A percentile compares a stretch with the other conserved stretches of the same genome.
Evolutionary conservation across 2,329 filamentous ascomycete genomes (phyloP).

Genomic region (Allantophomopsis cytisporea): DNA sequence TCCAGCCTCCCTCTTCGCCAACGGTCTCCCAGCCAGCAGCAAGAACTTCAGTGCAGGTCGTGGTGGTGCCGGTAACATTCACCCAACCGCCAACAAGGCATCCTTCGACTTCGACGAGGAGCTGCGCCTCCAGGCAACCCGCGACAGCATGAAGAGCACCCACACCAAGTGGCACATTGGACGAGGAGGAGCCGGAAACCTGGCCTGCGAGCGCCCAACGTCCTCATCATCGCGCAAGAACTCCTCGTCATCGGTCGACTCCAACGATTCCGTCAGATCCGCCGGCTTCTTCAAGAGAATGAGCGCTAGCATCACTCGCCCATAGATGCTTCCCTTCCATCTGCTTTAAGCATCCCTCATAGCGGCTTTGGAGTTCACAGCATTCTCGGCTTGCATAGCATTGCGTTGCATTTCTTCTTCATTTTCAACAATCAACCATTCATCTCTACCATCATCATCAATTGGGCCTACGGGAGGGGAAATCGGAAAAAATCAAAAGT

Average conservation of each 20-base stretch:
- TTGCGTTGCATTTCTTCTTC: too few relatives aligned
- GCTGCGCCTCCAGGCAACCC: slow-evolving; percentile 13
- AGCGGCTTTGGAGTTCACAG: too few relatives aligned
- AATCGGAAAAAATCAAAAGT: too few relatives aligned
- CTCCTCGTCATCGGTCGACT: too few relatives aligned
- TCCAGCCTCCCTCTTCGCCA: slow-evolving; percentile 14
- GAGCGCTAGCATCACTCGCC: too few relatives aligned
- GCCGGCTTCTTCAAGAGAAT: background rate
- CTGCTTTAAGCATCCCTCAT: too few relatives aligned
- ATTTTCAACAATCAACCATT: too few relatives aligned
- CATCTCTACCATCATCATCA: too few relatives aligned
- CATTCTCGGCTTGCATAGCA: too few relatives aligned
- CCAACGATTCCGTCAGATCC: slow-evolving; percentile 9
- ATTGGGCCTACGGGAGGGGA: too few relatives aligned
- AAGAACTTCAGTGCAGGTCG: slow-evolving; percentile 15
- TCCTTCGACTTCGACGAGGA: slow-evolving; percentile 19
- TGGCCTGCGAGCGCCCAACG: slow-evolving; percentile 1
- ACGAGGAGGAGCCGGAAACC: slow-evolving; percentile 18
- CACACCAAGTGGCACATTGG: slow-evolving; percentile 15
- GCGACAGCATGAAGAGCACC: slow-evolving; percentile 12
- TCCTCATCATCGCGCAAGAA: slow-evolving; percentile 7
- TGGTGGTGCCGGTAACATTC: slow-evolving; percentile 19
- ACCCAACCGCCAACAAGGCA: slow-evolving; percentile 10
- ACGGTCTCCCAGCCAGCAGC: slow-evolving; percentile 7
- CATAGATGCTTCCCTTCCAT: too few relatives aligned